Conservation (phyloP, 345 rosid species). For the Hibiscus trionum region DNA sequence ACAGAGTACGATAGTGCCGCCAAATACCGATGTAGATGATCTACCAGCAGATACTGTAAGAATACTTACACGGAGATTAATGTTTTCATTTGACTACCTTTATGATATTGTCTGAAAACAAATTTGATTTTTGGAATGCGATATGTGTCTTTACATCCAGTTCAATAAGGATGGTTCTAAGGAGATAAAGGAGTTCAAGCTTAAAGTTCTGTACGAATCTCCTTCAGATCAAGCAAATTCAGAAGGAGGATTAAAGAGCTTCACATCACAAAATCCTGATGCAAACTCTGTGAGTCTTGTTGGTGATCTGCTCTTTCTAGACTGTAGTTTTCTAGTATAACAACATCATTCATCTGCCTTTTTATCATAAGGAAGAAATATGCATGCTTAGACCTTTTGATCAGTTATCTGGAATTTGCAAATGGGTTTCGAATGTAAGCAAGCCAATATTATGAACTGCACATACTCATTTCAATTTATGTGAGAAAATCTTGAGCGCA, state of each 20-base stretch:
- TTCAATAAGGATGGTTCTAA: slow-evolving; percentile 69
- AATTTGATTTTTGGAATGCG: slow-evolving; percentile 4
- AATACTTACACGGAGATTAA: slow-evolving; percentile 2
- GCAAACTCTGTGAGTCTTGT: slow-evolving; percentile 49
- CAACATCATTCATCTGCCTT: not conserved
- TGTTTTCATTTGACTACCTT: not conserved
- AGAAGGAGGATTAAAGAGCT: slow-evolving; percentile 39
- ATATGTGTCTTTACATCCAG: slow-evolving; percentile 30
- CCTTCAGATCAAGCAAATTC: slow-evolving; percentile 46
- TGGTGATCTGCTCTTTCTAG: not conserved
- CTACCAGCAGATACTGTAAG: slow-evolving; percentile 81
- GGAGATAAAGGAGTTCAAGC: slow-evolving; percentile 68
- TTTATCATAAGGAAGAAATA: too few relatives aligned
- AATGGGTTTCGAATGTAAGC: too few relatives aligned
- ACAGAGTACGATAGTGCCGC: slow-evolving; percentile 70
- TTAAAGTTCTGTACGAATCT: slow-evolving; percentile 60
- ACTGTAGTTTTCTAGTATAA: not conserved
- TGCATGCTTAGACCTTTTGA: too few relatives aligned
- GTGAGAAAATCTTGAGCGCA: too few relatives aligned
- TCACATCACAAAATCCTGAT: slow-evolving; percentile 38
- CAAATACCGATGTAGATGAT: slow-evolving; percentile 72
- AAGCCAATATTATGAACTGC: too few relatives aligned
- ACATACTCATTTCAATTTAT: too few relatives aligned
- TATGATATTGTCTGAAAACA: not conserved
- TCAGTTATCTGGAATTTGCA: too few relatives aligned